Evolutionary conservation across 306 rosid genomes (phyloP).

Genomic region (Quillaja saponaria): DNA sequence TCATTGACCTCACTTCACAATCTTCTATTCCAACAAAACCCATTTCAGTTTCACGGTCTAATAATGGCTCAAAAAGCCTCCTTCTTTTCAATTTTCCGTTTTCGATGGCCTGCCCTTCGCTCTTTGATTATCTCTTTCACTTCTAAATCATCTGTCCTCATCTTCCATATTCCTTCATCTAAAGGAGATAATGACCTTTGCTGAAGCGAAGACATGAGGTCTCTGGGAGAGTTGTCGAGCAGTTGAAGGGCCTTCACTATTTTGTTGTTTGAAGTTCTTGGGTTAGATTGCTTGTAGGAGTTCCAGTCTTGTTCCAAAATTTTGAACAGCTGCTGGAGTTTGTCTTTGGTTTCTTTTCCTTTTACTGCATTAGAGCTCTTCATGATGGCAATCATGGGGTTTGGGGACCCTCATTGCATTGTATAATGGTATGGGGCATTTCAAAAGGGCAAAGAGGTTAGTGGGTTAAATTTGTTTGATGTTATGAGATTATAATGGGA

Average conservation of each 20-base stretch:
- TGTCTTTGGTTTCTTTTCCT: slow-evolving; percentile 22
- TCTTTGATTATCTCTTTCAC: slow-evolving; percentile 43
- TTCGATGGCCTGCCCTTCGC: slow-evolving; percentile 42
- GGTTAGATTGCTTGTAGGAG: slow-evolving; percentile 40
- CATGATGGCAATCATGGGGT: no score
- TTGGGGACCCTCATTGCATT: slow-evolving; percentile 30
- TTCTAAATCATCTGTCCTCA: slow-evolving; percentile 21
- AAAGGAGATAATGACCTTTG: slow-evolving; percentile 19
- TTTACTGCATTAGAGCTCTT: slow-evolving; percentile 26
- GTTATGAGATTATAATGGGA: slow-evolving; percentile 27
- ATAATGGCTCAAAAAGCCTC: slow-evolving; percentile 42
- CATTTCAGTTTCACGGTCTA: neutral
- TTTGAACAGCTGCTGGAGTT: slow-evolving; percentile 34
- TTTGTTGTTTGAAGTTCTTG: slow-evolving; percentile 14
- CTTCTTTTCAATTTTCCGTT: slow-evolving; percentile 52
- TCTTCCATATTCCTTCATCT: slow-evolving; percentile 27
- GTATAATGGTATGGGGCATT: slow-evolving; percentile 12
- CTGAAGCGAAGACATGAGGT: slow-evolving; percentile 54
- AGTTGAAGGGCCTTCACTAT: slow-evolving; percentile 28
- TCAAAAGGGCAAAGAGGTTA: slow-evolving; percentile 1
- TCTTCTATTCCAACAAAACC: slow-evolving; percentile 18
- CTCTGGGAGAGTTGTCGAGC: slow-evolving; percentile 39
- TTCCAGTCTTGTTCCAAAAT: slow-evolving; percentile 53
- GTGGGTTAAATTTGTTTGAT: slow-evolving; percentile 25
- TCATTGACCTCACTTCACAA: slow-evolving; percentile 46